Conservation (phyloP, 2,329 filamentous ascomycete genomes). For the Pleoardoris graminearum region DNA sequence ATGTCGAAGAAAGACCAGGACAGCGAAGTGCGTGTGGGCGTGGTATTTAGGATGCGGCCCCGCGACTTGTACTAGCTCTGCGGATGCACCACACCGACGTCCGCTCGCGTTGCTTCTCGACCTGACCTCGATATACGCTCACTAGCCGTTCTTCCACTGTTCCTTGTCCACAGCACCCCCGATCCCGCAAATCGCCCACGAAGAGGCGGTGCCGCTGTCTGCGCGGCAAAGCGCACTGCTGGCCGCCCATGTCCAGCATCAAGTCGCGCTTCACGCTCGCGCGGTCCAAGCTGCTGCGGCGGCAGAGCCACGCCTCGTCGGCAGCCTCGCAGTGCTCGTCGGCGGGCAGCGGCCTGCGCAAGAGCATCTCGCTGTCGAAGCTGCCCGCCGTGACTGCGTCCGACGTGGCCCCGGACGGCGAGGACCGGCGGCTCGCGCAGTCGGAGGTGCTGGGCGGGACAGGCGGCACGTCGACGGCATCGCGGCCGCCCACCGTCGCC, state of each 20-base stretch:
- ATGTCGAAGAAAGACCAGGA: neutral
- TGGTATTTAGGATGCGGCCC: neutral
- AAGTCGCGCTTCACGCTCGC: constrained; percentile 39
- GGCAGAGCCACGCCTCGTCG: constrained; percentile 31
- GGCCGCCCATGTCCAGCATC: constrained; percentile 40
- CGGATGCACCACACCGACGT: neutral
- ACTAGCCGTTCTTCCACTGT: neutral
- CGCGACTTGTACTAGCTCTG: constrained; percentile 7
- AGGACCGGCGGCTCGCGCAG: constrained; percentile 24
- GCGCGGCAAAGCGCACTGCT: constrained; percentile 17
- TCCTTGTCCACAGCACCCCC: neutral
- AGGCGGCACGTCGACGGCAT: constrained; percentile 11
- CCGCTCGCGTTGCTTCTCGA: neutral
- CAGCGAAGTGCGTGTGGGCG: neutral
- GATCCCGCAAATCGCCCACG: neutral
- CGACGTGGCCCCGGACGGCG: constrained; percentile 12
- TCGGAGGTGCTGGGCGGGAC: constrained; percentile 29
- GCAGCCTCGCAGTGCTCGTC: constrained; percentile 22
- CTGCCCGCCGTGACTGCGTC: constrained; percentile 27
- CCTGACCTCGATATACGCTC: neutral
- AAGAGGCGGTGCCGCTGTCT: neutral
- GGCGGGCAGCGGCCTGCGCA: constrained; percentile 34
- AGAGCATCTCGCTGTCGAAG: constrained; percentile 38
- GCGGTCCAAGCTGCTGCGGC: constrained; percentile 34
- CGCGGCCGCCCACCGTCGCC: constrained; percentile 27